Evolutionary conservation across 176 grass and related monocot genomes (phyloP).

Genomic region (Avena insularis): DNA sequence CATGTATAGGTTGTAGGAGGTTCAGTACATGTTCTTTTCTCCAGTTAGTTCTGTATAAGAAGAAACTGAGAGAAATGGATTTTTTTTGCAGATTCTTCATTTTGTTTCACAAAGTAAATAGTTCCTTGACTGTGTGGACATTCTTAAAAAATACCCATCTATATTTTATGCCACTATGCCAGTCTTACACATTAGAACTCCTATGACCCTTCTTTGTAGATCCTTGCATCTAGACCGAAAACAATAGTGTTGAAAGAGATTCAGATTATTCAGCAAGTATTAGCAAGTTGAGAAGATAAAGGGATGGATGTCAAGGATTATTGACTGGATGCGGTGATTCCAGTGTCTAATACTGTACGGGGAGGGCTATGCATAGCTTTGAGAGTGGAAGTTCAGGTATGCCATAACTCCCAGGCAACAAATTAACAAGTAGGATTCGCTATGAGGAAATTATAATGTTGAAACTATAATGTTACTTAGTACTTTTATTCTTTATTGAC

Average conservation of each 20-base stretch:
- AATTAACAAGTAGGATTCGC: not conserved
- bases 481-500: too few species aligned
- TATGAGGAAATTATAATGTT: not conserved
- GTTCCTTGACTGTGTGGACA: not conserved
- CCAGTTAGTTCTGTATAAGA: not conserved
- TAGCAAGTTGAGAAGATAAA: slow-evolving; percentile 6
- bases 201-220: not conserved
- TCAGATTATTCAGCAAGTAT: not conserved
- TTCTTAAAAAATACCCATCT: not conserved
- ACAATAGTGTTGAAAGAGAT: not conserved
- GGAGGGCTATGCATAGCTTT: not conserved
- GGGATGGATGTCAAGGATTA: not conserved
- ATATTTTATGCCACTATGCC: not conserved
- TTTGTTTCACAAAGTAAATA: not conserved
- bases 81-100: not conserved
- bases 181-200: not conserved
- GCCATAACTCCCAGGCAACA: not conserved
- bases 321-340: not conserved
- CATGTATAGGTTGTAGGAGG: not conserved
- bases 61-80: not conserved
- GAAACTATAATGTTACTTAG: too few species aligned
- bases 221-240: not conserved
- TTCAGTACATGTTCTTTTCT: not conserved
- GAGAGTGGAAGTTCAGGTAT: not conserved
- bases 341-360: not conserved